Conservation (phyloP, 306 rosid genomes). For the Albizia julibrissin region DNA sequence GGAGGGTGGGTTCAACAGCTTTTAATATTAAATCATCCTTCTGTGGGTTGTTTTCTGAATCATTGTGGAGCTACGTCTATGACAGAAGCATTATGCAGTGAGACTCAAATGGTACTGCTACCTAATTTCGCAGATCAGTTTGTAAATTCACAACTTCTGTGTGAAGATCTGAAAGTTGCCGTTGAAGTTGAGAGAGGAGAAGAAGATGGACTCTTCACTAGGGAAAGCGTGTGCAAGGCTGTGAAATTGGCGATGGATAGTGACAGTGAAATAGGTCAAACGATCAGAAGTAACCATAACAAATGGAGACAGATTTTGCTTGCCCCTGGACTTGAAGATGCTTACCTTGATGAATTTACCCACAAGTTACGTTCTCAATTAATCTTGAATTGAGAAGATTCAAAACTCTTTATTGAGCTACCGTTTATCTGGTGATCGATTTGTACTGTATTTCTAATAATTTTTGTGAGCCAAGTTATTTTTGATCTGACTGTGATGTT, state of each 20-base stretch:
- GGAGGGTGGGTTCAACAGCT: constrained; percentile 78
- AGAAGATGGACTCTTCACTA: constrained; percentile 44
- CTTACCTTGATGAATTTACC: not conserved
- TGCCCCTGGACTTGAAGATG: not conserved
- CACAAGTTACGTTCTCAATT: not conserved
- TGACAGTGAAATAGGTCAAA: constrained; percentile 43
- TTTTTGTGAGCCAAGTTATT: not conserved
- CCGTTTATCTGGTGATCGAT: not conserved
- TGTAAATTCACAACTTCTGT: not conserved
- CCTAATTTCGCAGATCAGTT: not conserved
- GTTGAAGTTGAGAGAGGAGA: not conserved
- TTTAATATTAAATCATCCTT: constrained; percentile 59
- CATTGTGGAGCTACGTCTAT: not conserved
- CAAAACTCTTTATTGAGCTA: not conserved
- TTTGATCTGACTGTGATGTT: not conserved
- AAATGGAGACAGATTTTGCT: constrained; percentile 21
- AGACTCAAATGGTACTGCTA: not conserved
- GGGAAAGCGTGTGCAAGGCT: constrained; percentile 53
- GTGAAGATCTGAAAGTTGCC: not conserved
- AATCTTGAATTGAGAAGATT: not conserved
- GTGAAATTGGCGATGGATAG: constrained; percentile 46
- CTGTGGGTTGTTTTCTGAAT: constrained; percentile 9
- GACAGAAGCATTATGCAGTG: not conserved
- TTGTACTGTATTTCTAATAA: not conserved
- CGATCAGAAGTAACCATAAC: constrained; percentile 47